These are phyloP conservation scores for Kazachstania taianensis DNA, from an alignment of 805 yeast species.

Conservation along the genomic window DNA sequence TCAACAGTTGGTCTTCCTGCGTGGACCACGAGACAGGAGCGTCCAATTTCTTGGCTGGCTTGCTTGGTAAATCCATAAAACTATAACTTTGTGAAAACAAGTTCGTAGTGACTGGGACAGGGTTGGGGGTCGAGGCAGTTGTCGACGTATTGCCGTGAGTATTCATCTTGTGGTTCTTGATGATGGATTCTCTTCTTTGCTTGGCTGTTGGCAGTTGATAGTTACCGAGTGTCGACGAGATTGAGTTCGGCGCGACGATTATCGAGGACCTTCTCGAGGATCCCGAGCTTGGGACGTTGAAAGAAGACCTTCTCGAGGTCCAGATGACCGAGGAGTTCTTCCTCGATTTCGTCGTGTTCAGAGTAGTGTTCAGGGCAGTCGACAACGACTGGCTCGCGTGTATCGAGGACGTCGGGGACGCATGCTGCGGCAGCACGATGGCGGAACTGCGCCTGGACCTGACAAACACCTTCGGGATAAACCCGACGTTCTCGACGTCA, in stretches of 20 bases:
- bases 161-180: conserved; percentile 4
- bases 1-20: conserved; percentile 65
- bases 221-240: conserved; percentile 8
- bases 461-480: conserved; percentile 29
- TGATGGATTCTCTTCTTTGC: conserved; percentile 21
- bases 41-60: not conserved
- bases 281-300: conserved; percentile 14
- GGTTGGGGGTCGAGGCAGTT: conserved; percentile 3
- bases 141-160: conserved; percentile 6
- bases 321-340: conserved; percentile 23
- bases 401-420: conserved; percentile 6
- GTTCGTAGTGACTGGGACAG: conserved; percentile 2
- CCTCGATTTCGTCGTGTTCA: conserved; percentile 21
- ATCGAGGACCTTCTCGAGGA: conserved; percentile 25
- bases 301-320: conserved; percentile 25
- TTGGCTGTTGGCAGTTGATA: conserved; percentile 1
- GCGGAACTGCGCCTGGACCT: conserved; percentile 27
- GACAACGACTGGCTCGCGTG: conserved; percentile 3
- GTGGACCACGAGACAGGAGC: conserved; percentile 30
- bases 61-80: conserved; percentile 15
- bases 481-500: conserved; percentile 21
- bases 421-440: conserved; percentile 4
- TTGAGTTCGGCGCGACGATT: conserved; percentile 19
- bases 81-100: conserved; percentile 9
- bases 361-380: conserved; percentile 16